These are phyloP conservation scores for Mycena vulgaris DNA, from an alignment of 768 basidiomycete species.

Conservation along the genomic window DNA sequence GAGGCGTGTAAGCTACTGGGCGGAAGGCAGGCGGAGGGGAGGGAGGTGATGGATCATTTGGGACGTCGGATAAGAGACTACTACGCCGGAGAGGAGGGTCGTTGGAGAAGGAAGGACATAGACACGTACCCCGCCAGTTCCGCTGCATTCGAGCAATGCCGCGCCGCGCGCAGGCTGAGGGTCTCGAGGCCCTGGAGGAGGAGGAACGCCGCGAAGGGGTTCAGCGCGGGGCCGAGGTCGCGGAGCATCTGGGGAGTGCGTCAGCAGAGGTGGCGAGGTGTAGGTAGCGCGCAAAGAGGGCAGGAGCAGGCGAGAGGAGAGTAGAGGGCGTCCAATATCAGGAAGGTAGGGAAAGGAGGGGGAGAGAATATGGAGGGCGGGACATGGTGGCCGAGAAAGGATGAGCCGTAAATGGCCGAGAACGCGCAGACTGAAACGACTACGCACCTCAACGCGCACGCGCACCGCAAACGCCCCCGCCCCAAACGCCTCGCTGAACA, in stretches of 20 bases:
- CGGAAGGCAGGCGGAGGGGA: neutral
- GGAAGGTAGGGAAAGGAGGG: no score
- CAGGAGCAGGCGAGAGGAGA: no score
- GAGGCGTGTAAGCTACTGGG: neutral
- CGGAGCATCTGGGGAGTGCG: constrained; percentile 62
- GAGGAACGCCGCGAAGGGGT: constrained; percentile 69
- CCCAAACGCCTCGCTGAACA: constrained; percentile 63
- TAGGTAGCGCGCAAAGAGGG: no score
- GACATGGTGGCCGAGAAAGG: no score
- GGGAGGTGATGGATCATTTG: neutral
- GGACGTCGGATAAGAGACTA: no score
- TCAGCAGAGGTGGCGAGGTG: constrained; percentile 49
- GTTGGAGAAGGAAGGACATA: neutral
- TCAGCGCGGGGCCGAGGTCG: constrained; percentile 67
- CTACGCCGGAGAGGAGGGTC: neutral
- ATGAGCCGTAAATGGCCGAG: no score
- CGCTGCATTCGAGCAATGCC: constrained; percentile 68
- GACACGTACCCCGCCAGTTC: constrained; percentile 57
- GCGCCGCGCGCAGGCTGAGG: constrained; percentile 65
- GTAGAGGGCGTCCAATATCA: no score
- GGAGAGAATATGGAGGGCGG: no score
- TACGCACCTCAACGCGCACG: constrained; percentile 51
- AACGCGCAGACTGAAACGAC: no score
- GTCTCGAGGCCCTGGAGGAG: constrained; percentile 73
- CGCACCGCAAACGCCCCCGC: constrained; percentile 61